Base-by-base conservation (phyloP, 495 filamentous ascomycete genomes). In the Achaetomiella virescens region DNA sequence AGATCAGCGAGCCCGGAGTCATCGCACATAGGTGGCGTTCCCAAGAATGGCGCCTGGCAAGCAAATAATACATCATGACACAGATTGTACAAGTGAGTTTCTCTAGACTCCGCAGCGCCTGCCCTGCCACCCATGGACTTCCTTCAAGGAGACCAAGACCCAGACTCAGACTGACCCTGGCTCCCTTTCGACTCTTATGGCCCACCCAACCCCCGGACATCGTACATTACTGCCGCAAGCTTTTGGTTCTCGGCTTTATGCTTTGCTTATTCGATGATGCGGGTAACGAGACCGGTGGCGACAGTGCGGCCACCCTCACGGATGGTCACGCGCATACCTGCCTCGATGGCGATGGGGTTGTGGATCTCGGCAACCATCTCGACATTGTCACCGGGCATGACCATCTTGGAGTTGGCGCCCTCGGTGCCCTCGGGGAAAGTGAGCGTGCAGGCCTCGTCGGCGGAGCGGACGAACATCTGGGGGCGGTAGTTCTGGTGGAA, bases 361-460 rank as follows among this genome's bases (percentile, higher is more conserved):
- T 87, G 78, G 59, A 95, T 84, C 58, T 82, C 77, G 74, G 87
- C 87, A 57, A 88, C 72, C 89, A 98, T 93, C 83, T 97, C 95
- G 61, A 93, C 85, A 77, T 98, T 98, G 82, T 98, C 93, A 68
- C 93, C 93, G 51, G 93, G 93, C 89, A 93, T 91, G 69, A 96
- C 86, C 76, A 91, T 84, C 74, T 84, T 87, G 66, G 72, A 74
- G 54, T 64, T 61, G 53, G 80, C 72, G 64, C 89, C 82, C 69
- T 82, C 78, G 41, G 74, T 81, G 51, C 85, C 90, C 54, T 88
- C 90, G 52, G 89, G 88, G 86, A 91, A 95, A 66, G 74, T 78
- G 54, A 98, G 82, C 22, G 81, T 78, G 66, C 82, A 84, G 47
- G 93, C 76, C 76, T 96, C 92, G 74, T 98, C 90, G 55, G 92